phyloP scores from a whole-genome alignment of 768 basidiomycete species.

The Mycena polygramma region DNA sequence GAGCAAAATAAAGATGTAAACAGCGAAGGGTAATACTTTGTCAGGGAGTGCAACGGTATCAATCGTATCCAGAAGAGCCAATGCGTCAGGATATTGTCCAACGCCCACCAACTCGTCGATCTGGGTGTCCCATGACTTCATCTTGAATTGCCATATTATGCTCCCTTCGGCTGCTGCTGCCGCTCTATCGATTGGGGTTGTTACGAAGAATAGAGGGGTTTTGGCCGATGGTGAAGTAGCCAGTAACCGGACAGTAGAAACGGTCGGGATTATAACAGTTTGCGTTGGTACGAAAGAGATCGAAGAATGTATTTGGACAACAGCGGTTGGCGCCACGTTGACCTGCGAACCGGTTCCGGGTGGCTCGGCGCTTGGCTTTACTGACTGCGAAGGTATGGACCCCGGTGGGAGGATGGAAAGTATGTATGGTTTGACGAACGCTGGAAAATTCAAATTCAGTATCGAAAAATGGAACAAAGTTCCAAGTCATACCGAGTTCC shows the following conservation, averaged over 20 bases:
- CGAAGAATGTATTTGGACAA: constrained; percentile 79
- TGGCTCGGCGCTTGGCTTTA: constrained; percentile 36
- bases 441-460: constrained; percentile 50
- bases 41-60: constrained; percentile 72
- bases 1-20: constrained; percentile 11
- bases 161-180: constrained; percentile 78
- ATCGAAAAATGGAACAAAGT: not conserved
- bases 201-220: constrained; percentile 71
- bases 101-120: constrained; percentile 84
- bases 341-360: constrained; percentile 47
- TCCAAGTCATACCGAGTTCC: constrained; percentile 70
- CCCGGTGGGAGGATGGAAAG: constrained; percentile 82
- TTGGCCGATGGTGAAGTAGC: constrained; percentile 66
- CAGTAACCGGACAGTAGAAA: constrained; percentile 74
- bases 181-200: constrained; percentile 81
- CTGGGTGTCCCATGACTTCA: constrained; percentile 84
- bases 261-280: constrained; percentile 71
- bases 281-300: constrained; percentile 74
- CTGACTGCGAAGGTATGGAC: constrained; percentile 56
- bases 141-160: constrained; percentile 79
- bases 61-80: constrained; percentile 80
- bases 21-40: constrained; percentile 59
- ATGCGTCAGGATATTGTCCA: constrained; percentile 81
- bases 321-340: constrained; percentile 65
- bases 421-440: constrained; percentile 82